phyloP scores from a whole-genome alignment of 2,329 filamentous ascomycete genomes.

The Pseudogymnoascus sp. region DNA sequence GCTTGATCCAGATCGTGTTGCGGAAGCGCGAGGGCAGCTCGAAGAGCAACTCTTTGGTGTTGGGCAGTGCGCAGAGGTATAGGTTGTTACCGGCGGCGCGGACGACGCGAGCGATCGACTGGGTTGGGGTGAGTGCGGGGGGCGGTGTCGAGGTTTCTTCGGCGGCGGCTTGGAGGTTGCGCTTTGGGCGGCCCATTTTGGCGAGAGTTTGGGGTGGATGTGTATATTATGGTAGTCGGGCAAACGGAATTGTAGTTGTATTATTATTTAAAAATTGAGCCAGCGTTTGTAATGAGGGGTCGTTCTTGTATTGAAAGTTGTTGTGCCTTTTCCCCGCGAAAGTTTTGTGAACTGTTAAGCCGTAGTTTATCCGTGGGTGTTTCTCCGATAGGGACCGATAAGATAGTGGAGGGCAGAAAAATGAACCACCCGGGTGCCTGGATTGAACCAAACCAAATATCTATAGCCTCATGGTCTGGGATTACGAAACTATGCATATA shows the following conservation, averaged over 20 bases:
- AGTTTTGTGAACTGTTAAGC: conserved; percentile 3
- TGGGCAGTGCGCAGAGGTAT: conserved; percentile 69
- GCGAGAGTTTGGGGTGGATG: neutral
- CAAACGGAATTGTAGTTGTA: neutral
- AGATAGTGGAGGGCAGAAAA: neutral
- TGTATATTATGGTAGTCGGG: neutral
- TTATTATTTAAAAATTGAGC: neutral
- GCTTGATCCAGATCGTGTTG: conserved; percentile 88
- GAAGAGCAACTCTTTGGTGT: conserved; percentile 58
- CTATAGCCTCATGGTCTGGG: neutral
- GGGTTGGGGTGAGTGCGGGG: conserved; percentile 51
- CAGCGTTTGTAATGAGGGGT: neutral
- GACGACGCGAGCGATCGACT: conserved; percentile 65
- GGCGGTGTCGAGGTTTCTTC: conserved; percentile 60
- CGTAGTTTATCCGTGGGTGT: conserved; percentile 6
- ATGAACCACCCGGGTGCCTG: conserved; percentile 6
- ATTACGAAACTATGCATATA: neutral
- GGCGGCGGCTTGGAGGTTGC: conserved; percentile 68
- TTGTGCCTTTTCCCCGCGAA: conserved; percentile 3
- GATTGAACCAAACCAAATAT: neutral
- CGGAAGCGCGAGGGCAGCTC: conserved; percentile 82
- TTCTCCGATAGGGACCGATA: conserved; percentile 7
- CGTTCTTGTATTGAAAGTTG: neutral
- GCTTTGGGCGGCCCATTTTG: conserved; percentile 65
- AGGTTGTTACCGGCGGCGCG: conserved; percentile 84